phyloP scores from a whole-genome alignment of 495 filamentous ascomycete genomes.

The Daldinia bambusicola region DNA sequence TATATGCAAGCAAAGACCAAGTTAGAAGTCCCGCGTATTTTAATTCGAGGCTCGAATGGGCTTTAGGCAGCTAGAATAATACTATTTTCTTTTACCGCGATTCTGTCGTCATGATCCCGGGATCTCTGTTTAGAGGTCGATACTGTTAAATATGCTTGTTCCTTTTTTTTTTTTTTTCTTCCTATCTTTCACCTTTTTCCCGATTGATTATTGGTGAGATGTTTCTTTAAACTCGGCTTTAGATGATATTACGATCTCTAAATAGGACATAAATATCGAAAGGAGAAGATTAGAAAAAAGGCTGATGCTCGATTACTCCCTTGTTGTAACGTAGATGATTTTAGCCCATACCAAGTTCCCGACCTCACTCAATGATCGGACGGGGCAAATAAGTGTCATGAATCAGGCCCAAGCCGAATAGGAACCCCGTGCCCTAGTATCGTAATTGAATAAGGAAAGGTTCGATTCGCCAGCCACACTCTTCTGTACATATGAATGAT shows the following conservation, averaged over 20 bases:
- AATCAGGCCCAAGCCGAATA: slow-evolving; percentile 16
- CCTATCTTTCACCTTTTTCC: not conserved
- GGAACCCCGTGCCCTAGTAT: slow-evolving; percentile 1
- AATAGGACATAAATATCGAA: slow-evolving; percentile 5
- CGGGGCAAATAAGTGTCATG: slow-evolving; percentile 22
- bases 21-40: not conserved
- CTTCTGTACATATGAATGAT: too few relatives aligned
- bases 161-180: not conserved
- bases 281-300: slow-evolving; percentile 2
- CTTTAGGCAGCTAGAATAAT: slow-evolving; percentile 14
- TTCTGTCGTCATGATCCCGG: slow-evolving; percentile 32
- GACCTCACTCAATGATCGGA: slow-evolving; percentile 20
- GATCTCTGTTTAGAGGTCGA: slow-evolving; percentile 2
- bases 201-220: slow-evolving; percentile 3
- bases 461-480: slow-evolving; percentile 16
- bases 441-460: slow-evolving; percentile 20
- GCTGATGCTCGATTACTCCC: not conserved
- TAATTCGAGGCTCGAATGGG: slow-evolving; percentile 21
- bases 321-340: slow-evolving; percentile 17
- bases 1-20: slow-evolving; percentile 23
- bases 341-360: slow-evolving; percentile 9
- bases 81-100: slow-evolving; percentile 22
- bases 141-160: not conserved
- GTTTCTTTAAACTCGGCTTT: not conserved
- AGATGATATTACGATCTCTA: slow-evolving; percentile 12